Conservation (phyloP, 306 rosid species). For the Rosa multiflora region DNA sequence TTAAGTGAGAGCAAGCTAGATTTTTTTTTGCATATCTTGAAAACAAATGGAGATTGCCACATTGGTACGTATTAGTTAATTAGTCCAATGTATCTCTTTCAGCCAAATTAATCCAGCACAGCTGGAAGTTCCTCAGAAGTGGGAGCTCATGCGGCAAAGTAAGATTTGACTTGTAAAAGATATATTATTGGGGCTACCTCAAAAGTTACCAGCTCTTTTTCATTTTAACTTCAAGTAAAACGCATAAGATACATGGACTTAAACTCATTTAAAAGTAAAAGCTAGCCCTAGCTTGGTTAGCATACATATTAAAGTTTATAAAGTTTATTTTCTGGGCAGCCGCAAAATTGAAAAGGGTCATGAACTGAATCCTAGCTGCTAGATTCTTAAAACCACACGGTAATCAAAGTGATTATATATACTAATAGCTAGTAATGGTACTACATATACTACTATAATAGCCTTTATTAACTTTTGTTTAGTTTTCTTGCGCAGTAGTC, state of each 20-base stretch:
- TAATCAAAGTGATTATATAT: constrained; percentile 7
- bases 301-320: neutral
- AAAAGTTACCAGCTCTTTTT: neutral
- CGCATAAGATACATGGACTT: neutral
- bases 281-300: neutral
- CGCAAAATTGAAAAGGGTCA: constrained; percentile 13
- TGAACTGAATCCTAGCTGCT: neutral
- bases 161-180: neutral
- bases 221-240: constrained; percentile 4
- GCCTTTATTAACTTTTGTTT: neutral
- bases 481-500: neutral
- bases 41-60: neutral
- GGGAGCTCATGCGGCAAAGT: constrained; percentile 7
- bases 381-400: constrained; percentile 1
- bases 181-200: neutral
- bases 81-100: neutral
- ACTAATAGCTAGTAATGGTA: neutral
- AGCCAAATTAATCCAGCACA: neutral
- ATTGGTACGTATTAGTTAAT: neutral
- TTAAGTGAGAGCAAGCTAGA: neutral
- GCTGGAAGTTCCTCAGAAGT: constrained; percentile 4
- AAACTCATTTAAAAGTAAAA: neutral
- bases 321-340: neutral
- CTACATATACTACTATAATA: neutral
- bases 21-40: neutral